Evolutionary conservation across 1,139 yeast genomes (phyloP).

Genomic region (Petasospora rhodanensis): DNA sequence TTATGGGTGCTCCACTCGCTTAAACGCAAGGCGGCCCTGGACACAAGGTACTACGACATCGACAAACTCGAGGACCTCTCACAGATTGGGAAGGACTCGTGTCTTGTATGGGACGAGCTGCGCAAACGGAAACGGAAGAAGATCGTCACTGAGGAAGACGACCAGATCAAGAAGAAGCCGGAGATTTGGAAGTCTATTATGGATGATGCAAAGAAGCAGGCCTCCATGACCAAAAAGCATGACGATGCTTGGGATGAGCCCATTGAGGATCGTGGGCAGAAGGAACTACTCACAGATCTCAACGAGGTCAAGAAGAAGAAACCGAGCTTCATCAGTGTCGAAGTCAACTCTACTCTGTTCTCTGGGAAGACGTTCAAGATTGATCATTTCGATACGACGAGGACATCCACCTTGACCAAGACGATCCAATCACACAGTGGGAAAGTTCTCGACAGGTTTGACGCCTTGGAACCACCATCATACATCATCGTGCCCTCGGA

Average conservation of each 20-base stretch:
- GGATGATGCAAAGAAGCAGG: constrained; percentile 29
- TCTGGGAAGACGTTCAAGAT: constrained; percentile 34
- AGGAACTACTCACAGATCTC: background rate
- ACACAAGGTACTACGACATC: constrained; percentile 43
- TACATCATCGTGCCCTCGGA: constrained; percentile 22
- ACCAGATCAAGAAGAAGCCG: constrained; percentile 23
- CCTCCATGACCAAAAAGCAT: constrained; percentile 6
- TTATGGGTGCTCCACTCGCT: constrained; percentile 67
- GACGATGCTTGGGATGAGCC: constrained; percentile 22
- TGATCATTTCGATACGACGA: constrained; percentile 36
- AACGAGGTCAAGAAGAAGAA: constrained; percentile 5
- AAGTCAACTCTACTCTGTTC: constrained; percentile 28
- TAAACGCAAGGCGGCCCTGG: constrained; percentile 55
- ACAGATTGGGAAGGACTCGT: constrained; percentile 44
- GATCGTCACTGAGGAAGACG: constrained; percentile 13
- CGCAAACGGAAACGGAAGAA: constrained; percentile 23
- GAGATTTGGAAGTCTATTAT: constrained; percentile 50
- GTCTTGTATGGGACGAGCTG: constrained; percentile 46
- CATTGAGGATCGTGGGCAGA: background rate
- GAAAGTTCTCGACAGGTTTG: constrained; percentile 19
- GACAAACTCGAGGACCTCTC: constrained; percentile 22
- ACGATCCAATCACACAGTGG: constrained; percentile 45
- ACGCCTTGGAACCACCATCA: constrained; percentile 2
- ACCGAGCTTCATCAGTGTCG: constrained; percentile 5
- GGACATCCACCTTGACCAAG: constrained; percentile 31